Percentiles rank a stretch among this genome's conserved stretches.
Evolutionary conservation across 1,284 basidiomycete species (phyloP).

Genomic region (Inonotus obliquus): DNA sequence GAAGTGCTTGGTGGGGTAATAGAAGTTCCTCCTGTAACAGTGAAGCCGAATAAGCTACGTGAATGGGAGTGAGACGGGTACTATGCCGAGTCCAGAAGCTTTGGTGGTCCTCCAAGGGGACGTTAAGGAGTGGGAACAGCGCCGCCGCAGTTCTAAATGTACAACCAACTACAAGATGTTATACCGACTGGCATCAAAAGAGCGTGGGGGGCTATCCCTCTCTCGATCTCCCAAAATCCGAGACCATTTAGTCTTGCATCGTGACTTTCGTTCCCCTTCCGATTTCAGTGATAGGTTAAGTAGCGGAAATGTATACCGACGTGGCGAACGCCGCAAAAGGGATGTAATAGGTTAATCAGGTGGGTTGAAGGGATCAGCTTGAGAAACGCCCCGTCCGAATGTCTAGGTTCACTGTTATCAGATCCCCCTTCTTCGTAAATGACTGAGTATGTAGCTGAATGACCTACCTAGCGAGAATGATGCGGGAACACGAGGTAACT

Average conservation of each 20-base stretch:
- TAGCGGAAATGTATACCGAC: neutral
- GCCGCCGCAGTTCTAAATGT: too few relatives aligned
- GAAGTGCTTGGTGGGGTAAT: neutral
- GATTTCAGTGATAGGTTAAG: neutral
- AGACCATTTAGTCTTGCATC: constrained; percentile 36
- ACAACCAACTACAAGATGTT: too few relatives aligned
- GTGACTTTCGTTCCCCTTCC: neutral
- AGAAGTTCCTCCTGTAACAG: neutral
- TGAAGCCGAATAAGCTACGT: neutral
- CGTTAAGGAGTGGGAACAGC: too few relatives aligned
- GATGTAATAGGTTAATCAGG: neutral
- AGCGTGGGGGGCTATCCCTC: too few relatives aligned
- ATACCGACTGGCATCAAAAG: too few relatives aligned
- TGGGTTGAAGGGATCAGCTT: neutral
- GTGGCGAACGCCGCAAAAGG: neutral
- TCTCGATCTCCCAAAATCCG: too few relatives aligned
- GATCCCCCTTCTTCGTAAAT: neutral
- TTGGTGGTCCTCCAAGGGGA: constrained; percentile 41
- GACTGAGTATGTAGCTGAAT: neutral
- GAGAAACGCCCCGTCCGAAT: neutral
- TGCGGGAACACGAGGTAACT: neutral
- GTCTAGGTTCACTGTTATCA: neutral
- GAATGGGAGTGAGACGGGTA: neutral
- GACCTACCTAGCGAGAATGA: neutral
- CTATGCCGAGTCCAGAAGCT: constrained; percentile 36